Conservation (phyloP, 2,329 filamentous ascomycete genomes). For the Botryotinia globosa region DNA sequence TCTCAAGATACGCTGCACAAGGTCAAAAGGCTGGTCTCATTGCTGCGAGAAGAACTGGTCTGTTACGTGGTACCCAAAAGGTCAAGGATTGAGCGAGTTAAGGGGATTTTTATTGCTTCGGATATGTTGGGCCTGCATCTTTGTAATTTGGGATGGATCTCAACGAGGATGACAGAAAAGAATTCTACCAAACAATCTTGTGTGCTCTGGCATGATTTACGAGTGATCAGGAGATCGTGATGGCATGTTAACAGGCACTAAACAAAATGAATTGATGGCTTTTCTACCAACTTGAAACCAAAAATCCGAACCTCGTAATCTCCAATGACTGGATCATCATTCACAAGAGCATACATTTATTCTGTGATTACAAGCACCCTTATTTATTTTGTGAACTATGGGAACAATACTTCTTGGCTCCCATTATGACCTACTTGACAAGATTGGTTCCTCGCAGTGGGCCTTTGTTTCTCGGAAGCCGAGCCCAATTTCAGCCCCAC, state of each 20-base stretch:
- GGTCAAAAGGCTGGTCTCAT: conserved; percentile 99
- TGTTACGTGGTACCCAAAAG: conserved; percentile 99
- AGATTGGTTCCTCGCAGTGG: background rate
- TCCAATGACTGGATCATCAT: background rate
- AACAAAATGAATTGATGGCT: conserved; percentile 21
- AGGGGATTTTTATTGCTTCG: conserved; percentile 37
- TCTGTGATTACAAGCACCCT: background rate
- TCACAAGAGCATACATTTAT: background rate
- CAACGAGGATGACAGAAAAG: conserved; percentile 38
- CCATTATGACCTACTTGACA: background rate
- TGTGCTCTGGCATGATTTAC: conserved; percentile 20
- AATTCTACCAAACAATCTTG: conserved; percentile 26
- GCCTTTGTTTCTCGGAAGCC: conserved; percentile 17
- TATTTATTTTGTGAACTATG: background rate
- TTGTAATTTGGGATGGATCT: conserved; percentile 39
- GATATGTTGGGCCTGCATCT: conserved; percentile 39
- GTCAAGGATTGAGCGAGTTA: conserved; percentile 76
- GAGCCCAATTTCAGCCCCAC: conserved; percentile 27
- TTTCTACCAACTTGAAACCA: conserved; percentile 7
- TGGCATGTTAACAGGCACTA: conserved; percentile 17
- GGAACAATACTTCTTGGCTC: background rate
- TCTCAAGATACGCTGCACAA: conserved; percentile 94
- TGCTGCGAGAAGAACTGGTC: conserved; percentile 98
- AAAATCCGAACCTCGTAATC: background rate
- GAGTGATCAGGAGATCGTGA: conserved; percentile 22